Evolutionary conservation across 2,329 filamentous ascomycete species (phyloP).

Genomic region (Venturia oleaginea): DNA sequence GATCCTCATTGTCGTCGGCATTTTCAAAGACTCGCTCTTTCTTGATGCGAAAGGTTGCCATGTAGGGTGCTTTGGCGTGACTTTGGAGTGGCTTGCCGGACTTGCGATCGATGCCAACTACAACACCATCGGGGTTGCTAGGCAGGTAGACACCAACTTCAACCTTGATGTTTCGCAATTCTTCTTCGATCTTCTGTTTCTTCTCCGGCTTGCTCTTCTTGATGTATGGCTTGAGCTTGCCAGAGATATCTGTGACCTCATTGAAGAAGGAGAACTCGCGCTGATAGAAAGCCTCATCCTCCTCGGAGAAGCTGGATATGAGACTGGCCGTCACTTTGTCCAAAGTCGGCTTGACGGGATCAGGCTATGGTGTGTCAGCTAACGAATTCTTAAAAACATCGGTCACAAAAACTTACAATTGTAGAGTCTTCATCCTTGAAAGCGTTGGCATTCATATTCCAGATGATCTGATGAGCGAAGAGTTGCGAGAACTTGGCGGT

Average conservation of each 20-base stretch:
- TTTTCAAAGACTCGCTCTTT: slow-evolving; percentile 58
- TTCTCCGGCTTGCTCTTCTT: slow-evolving; percentile 91
- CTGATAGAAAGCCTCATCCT: slow-evolving; percentile 81
- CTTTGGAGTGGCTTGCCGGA: slow-evolving; percentile 95
- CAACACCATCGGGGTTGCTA: slow-evolving; percentile 91
- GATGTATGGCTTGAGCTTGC: slow-evolving; percentile 88
- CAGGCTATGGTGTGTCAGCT: slow-evolving; percentile 46
- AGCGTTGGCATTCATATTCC: slow-evolving; percentile 99
- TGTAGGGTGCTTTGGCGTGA: slow-evolving; percentile 96
- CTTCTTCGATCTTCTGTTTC: slow-evolving; percentile 98
- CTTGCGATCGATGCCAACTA: slow-evolving; percentile 96
- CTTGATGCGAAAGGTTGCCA: slow-evolving; percentile 96
- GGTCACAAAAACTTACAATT: slow-evolving; percentile 47
- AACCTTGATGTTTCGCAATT: slow-evolving; percentile 92
- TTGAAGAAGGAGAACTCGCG: slow-evolving; percentile 97
- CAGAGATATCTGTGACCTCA: slow-evolving; percentile 90
- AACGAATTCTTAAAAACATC: not conserved
- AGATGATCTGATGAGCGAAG: slow-evolving; percentile 98
- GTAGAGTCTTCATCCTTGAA: slow-evolving; percentile 94
- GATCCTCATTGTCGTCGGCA: slow-evolving; percentile 37
- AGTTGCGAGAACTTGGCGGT: slow-evolving; percentile 96
- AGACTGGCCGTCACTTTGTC: slow-evolving; percentile 83
- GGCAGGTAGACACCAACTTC: slow-evolving; percentile 96
- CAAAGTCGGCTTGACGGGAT: slow-evolving; percentile 84
- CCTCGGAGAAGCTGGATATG: slow-evolving; percentile 67